Conservation (phyloP, 2,329 filamentous ascomycete genomes). For the Cladosporium velox region DNA sequence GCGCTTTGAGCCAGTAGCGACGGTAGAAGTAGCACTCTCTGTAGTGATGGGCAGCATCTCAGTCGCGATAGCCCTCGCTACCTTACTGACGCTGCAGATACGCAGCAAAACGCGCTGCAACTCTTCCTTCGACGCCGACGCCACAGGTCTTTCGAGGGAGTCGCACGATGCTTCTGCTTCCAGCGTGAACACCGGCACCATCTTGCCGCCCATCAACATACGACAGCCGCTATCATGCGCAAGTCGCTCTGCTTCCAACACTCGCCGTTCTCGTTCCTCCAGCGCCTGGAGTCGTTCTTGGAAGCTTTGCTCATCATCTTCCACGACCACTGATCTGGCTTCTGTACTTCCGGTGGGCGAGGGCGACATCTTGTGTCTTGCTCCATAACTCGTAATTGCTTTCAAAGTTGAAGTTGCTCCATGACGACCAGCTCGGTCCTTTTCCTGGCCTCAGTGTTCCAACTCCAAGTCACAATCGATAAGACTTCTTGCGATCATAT, state of each 20-base stretch:
- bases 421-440: neutral
- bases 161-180: neutral
- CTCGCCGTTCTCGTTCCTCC: neutral
- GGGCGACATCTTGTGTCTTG: neutral
- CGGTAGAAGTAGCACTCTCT: neutral
- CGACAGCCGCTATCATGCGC: neutral
- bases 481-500: neutral
- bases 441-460: neutral
- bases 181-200: neutral
- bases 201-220: neutral
- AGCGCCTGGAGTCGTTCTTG: neutral
- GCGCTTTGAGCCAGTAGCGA: neutral
- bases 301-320: neutral
- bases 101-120: neutral
- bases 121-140: neutral
- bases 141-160: neutral
- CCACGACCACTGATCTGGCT: neutral
- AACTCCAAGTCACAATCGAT: neutral
- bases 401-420: neutral
- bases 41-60: neutral
- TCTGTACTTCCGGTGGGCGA: neutral
- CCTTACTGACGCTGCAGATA: neutral
- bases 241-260: neutral
- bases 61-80: neutral
- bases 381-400: neutral